Conservation (phyloP, 306 rosid species). For the Gillenia trifoliata region DNA sequence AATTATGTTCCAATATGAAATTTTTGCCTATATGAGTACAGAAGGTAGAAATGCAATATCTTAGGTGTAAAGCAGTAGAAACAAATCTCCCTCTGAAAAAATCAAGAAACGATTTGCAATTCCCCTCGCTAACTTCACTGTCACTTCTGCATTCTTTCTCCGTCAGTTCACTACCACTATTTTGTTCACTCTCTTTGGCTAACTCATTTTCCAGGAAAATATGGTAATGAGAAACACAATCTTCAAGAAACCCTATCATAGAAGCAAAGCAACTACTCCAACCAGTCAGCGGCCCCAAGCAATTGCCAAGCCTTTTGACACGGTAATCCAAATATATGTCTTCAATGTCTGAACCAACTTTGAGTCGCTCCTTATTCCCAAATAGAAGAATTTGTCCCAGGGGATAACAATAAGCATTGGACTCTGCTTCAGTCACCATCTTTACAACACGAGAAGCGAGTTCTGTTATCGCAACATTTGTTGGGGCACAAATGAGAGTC, state of each 20-base stretch:
- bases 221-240: slow-evolving; percentile 54
- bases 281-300: slow-evolving; percentile 43
- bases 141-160: slow-evolving; percentile 7
- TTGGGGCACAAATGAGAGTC: slow-evolving; percentile 71
- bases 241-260: slow-evolving; percentile 54
- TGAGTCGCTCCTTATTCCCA: slow-evolving; percentile 65
- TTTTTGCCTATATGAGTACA: slow-evolving; percentile 50
- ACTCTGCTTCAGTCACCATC: slow-evolving; percentile 34
- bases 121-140: slow-evolving; percentile 17
- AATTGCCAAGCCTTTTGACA: slow-evolving; percentile 32
- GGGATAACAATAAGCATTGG: slow-evolving; percentile 27
- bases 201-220: slow-evolving; percentile 43
- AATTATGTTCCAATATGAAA: slow-evolving; percentile 32
- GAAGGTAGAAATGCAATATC: slow-evolving; percentile 32
- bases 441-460: slow-evolving; percentile 50
- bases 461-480: slow-evolving; percentile 66
- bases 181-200: slow-evolving; percentile 15
- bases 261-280: slow-evolving; percentile 54
- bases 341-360: slow-evolving; percentile 43
- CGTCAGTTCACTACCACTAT: background rate
- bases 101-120: slow-evolving; percentile 44
- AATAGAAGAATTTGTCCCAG: slow-evolving; percentile 59
- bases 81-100: slow-evolving; percentile 46
- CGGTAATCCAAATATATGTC: slow-evolving; percentile 62
- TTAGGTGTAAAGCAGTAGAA: slow-evolving; percentile 24